Conservation (phyloP, 441 rosid genomes). For the Populus hybrid region DNA sequence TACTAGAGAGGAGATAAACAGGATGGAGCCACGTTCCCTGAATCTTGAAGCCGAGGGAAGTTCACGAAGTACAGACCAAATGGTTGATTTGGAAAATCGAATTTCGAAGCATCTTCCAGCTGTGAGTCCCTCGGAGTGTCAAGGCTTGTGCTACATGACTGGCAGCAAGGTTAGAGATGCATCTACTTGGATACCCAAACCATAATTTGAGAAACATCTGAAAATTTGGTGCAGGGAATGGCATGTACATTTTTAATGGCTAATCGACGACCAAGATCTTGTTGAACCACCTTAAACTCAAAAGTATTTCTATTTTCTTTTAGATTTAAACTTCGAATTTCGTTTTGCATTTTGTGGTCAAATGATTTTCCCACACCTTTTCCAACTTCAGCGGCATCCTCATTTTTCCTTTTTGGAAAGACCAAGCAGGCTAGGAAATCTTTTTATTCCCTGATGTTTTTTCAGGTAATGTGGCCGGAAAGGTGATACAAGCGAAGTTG, state of each 20-base stretch:
- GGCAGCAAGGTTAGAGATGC: background rate
- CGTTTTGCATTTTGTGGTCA: background rate
- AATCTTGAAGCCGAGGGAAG: conserved; percentile 42
- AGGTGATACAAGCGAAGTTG: background rate
- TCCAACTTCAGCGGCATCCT: background rate
- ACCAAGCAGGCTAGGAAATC: background rate
- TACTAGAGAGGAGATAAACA: conserved; percentile 75
- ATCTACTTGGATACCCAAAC: background rate
- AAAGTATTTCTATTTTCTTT: background rate
- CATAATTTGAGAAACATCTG: background rate
- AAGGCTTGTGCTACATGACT: background rate
- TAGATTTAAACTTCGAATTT: too few relatives aligned
- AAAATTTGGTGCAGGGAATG: background rate
- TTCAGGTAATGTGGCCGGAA: background rate
- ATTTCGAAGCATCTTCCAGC: conserved; percentile 6
- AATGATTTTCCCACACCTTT: background rate
- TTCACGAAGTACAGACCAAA: conserved; percentile 2
- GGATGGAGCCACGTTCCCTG: conserved; percentile 56
- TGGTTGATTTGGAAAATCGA: background rate
- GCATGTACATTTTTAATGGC: background rate
- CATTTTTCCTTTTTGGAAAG: background rate
- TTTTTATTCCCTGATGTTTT: background rate
- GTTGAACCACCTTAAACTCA: background rate
- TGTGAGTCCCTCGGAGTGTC: background rate
- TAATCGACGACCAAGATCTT: background rate